Conservation (phyloP, 2,329 filamentous ascomycete species). For the Aspergillus pseudotamarii region DNA sequence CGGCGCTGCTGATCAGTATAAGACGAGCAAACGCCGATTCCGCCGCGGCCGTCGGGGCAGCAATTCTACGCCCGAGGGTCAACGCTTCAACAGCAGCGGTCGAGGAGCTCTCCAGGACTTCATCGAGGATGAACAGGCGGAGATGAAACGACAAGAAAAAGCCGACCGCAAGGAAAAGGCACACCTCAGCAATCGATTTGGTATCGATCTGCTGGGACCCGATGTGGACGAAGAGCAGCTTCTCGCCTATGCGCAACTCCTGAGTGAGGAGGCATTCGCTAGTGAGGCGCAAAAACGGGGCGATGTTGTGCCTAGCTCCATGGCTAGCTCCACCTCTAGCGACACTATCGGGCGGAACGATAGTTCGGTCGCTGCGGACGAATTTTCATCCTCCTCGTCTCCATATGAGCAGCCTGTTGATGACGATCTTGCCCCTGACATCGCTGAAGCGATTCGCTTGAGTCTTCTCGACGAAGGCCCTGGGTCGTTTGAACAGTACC, state of each 20-base stretch:
- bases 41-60: constrained; percentile 69
- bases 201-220: constrained; percentile 69
- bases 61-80: constrained; percentile 56
- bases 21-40: constrained; percentile 75
- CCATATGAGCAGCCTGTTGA: constrained; percentile 44
- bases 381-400: constrained; percentile 40
- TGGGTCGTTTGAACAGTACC: constrained; percentile 18
- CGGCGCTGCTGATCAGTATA: constrained; percentile 70
- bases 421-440: constrained; percentile 58
- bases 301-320: constrained; percentile 45
- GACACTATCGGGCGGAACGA: constrained; percentile 38
- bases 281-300: constrained; percentile 52
- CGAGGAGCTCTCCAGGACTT: constrained; percentile 75
- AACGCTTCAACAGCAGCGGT: constrained; percentile 63
- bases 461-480: constrained; percentile 45
- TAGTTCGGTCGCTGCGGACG: constrained; percentile 32
- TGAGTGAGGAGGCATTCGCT: constrained; percentile 62
- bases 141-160: constrained; percentile 74
- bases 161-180: constrained; percentile 68
- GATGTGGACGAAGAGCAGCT: constrained; percentile 64
- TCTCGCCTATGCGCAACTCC: constrained; percentile 63
- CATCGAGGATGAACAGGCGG: constrained; percentile 82
- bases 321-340: constrained; percentile 41
- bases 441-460: constrained; percentile 65
- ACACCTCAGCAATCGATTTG: constrained; percentile 77